Conservation (phyloP, 2,329 filamentous ascomycete species). For the Curvularia sp. region DNA sequence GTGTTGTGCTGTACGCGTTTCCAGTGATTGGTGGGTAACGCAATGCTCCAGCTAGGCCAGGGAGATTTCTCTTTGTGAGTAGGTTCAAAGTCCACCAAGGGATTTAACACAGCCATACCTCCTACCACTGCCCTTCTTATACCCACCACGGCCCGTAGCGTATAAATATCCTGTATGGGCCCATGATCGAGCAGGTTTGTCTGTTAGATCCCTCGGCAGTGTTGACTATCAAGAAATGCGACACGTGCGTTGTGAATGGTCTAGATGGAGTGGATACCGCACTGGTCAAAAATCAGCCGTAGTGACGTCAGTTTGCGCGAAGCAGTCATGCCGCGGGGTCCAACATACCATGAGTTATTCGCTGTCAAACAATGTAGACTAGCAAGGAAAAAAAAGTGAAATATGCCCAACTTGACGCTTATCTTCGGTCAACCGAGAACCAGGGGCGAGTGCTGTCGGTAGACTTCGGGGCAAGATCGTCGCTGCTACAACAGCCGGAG, state of each 20-base stretch:
- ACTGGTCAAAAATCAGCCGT: conserved; percentile 34
- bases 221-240: conserved; percentile 9
- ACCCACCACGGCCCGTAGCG: conserved; percentile 12
- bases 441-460: background rate
- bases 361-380: background rate
- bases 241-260: conserved; percentile 16
- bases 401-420: background rate
- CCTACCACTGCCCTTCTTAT: conserved; percentile 12
- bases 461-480: conserved; percentile 10
- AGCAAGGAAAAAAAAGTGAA: background rate
- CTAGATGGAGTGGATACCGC: conserved; percentile 17
- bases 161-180: conserved; percentile 7
- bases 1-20: background rate
- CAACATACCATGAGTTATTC: background rate
- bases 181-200: conserved; percentile 30
- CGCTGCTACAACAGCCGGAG: conserved; percentile 9
- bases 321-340: conserved; percentile 4
- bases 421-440: background rate
- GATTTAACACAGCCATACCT: conserved; percentile 2
- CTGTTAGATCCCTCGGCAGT: conserved; percentile 20
- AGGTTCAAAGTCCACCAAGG: background rate
- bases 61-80: background rate
- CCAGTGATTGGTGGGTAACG: background rate
- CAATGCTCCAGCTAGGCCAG: background rate
- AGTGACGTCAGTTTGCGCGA: conserved; percentile 37